phyloP scores from a whole-genome alignment of 108 stramenopile genomes.

The Parietichytrium sp. region DNA sequence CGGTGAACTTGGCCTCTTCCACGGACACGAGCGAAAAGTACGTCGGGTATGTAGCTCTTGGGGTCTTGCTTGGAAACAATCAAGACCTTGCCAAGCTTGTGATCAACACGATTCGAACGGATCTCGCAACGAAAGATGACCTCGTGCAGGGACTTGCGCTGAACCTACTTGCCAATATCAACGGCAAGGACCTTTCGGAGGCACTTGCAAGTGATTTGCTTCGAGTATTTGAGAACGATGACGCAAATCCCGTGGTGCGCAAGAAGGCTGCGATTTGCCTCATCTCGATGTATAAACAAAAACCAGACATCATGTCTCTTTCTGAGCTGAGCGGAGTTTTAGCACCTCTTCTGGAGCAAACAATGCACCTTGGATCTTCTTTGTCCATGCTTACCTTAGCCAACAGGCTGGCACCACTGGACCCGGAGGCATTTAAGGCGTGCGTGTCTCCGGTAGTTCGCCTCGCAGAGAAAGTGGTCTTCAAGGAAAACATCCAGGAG shows the following conservation, averaged over 20 bases:
- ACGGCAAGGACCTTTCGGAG: conserved; percentile 80
- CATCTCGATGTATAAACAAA: conserved; percentile 77
- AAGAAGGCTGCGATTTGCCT: conserved; percentile 93
- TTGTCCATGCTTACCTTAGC: conserved; percentile 83
- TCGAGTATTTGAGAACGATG: conserved; percentile 72
- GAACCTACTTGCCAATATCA: conserved; percentile 76
- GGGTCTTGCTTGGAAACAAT: conserved; percentile 78
- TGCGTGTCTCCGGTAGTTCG: conserved; percentile 85
- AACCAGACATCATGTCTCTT: conserved; percentile 71
- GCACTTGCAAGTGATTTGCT: conserved; percentile 81
- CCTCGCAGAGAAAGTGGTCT: conserved; percentile 74
- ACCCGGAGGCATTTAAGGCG: conserved; percentile 68
- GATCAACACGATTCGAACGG: conserved; percentile 60
- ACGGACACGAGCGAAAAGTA: conserved; percentile 86
- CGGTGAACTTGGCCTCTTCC: conserved; percentile 78
- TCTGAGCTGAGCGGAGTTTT: background rate
- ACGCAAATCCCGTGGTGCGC: conserved; percentile 78
- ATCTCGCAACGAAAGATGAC: conserved; percentile 45
- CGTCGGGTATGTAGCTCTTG: conserved; percentile 91
- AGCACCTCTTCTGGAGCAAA: background rate
- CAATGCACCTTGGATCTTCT: conserved; percentile 79
- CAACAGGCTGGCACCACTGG: conserved; percentile 75
- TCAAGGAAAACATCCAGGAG: conserved; percentile 74
- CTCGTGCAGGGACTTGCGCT: conserved; percentile 62
- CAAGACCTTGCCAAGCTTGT: conserved; percentile 69